phyloP scores from a whole-genome alignment of 2,329 filamentous ascomycete species.

The Trichoderma sp. region DNA sequence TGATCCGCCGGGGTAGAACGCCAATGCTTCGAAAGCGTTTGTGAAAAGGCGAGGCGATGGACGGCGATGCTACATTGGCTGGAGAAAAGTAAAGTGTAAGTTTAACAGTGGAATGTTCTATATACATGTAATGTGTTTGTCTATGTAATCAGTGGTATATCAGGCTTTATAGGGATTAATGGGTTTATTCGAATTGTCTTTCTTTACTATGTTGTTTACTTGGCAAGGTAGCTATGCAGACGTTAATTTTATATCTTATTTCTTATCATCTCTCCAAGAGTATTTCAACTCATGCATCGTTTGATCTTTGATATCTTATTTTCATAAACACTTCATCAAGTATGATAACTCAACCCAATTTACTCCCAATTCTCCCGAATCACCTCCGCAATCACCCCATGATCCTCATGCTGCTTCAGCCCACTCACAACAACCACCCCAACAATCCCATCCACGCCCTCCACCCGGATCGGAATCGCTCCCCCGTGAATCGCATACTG shows the following conservation, averaged over 20 bases:
- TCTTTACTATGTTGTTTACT: background rate
- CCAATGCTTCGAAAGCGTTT: slow-evolving; percentile 5
- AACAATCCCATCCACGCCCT: slow-evolving; percentile 74
- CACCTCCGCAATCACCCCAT: slow-evolving; percentile 73
- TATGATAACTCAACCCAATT: background rate
- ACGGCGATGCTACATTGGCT: background rate
- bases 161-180: background rate
- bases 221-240: background rate
- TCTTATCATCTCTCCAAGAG: background rate
- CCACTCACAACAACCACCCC: slow-evolving; percentile 77
- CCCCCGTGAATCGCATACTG: slow-evolving; percentile 80
- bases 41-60: background rate
- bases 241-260: background rate
- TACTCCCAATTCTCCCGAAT: slow-evolving; percentile 57
- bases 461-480: slow-evolving; percentile 71
- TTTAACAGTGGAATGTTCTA: background rate
- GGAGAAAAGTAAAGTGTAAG: background rate
- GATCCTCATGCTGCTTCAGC: slow-evolving; percentile 76
- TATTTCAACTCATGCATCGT: background rate
- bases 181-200: background rate
- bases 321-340: background rate
- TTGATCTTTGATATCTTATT: background rate
- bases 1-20: background rate
- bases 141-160: slow-evolving; percentile 11
- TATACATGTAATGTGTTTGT: background rate